Base-by-base conservation (phyloP, 306 rosid species). In the Cicer cuneatum region DNA sequence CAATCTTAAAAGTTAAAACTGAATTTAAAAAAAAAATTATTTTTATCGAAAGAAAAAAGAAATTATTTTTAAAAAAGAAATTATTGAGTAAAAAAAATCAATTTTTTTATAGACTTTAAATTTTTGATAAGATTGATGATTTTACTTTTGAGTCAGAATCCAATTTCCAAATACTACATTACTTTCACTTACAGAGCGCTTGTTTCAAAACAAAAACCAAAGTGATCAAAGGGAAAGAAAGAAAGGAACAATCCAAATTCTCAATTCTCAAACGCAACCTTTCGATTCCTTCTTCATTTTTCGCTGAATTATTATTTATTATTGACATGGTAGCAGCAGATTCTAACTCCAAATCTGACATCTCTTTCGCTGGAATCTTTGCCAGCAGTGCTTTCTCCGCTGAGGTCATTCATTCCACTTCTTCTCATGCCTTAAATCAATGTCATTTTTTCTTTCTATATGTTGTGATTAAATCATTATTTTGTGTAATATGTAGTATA, bases 311-410 rank as follows among this genome's bases (percentile, higher is more conserved):
- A 29, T 29, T 29, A 29, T 3, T 0, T 37, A 37, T 33, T 45
- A 2, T 51, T 39, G 41, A 62, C 54, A 89, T 90, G 97, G 97
- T 89, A 71, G 90, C 83, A 2, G 88, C 83, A 2, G 88, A 69
- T 85, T 63, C 59, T 72, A 88, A 83, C 64, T 78, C 88, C 63
- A 90, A 88, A 68, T 83, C 92, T 53, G 87, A 85, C 47, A 80
- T 90, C 73, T 90, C 97, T 7, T 84, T 90, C 33, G 88, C 86
- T 29, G 85, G 85, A 63, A 84, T 52, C 19, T 90, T 90, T 19
- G 87, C 85, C 69, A 78, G 90, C 76, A 87, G 97, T 69, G 92
- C 92, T 60, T 90, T 90, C 73, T 85, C 97, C 14, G 97, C 93
- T 10, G 97, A 90, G 97, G 97, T 90, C 35, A 18, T 69, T 11